Conservation (phyloP, 495 filamentous ascomycete species). For the Aspergillus conjunctus region DNA sequence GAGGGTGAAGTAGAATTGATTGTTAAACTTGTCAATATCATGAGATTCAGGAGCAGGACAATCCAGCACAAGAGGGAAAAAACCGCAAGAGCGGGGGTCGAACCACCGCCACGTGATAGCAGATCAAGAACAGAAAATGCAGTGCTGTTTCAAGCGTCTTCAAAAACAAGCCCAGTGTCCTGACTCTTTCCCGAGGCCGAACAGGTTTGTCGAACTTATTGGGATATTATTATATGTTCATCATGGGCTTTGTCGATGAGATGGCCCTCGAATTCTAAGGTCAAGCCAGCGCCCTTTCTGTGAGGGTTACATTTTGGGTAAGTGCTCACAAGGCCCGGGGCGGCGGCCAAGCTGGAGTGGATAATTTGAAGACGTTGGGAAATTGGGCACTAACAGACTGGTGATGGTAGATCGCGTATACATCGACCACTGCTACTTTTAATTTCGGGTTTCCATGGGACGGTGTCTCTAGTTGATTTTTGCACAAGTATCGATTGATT, state of each 20-base stretch:
- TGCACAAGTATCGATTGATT: neutral
- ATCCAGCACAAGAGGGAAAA: too few species aligned
- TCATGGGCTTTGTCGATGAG: neutral
- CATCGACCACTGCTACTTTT: neutral
- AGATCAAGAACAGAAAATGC: too few species aligned
- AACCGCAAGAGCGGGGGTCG: too few species aligned
- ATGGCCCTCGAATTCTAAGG: neutral
- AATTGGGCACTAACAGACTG: neutral
- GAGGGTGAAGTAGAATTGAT: too few species aligned
- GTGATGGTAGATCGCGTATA: neutral
- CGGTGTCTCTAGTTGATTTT: neutral
- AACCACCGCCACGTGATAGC: too few species aligned
- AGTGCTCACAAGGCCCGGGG: constrained; percentile 13
- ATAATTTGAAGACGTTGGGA: neutral
- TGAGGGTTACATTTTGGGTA: constrained; percentile 9
- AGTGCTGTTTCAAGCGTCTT: too few species aligned
- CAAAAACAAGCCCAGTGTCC: too few species aligned
- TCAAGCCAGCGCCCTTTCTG: too few species aligned
- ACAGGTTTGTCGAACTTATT: too few species aligned
- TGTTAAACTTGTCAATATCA: too few species aligned
- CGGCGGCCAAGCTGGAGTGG: neutral
- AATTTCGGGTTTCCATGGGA: neutral
- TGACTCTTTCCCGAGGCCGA: too few species aligned
- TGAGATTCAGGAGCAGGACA: too few species aligned
- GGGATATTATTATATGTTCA: neutral